These are phyloP conservation scores for Aegilops sharonensis DNA, from an alignment of 176 grass and related monocot species.

Conservation along the genomic window DNA sequence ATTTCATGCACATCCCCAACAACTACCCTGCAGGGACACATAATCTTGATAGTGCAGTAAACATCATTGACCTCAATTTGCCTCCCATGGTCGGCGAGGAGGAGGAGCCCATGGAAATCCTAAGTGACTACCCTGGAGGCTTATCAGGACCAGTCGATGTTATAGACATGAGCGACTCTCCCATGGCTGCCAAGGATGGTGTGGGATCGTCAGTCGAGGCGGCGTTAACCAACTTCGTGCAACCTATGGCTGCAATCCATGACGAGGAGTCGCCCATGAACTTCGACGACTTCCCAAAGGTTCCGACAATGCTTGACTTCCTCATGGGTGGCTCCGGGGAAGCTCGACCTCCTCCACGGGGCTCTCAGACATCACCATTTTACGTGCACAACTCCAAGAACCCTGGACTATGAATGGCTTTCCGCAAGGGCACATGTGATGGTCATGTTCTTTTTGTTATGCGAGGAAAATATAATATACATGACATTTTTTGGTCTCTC, in stretches of 20 bases:
- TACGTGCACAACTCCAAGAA: neutral
- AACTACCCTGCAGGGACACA: neutral
- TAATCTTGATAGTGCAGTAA: neutral
- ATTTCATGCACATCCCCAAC: neutral
- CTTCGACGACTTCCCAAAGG: neutral
- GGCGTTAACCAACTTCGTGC: neutral
- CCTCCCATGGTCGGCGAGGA: neutral
- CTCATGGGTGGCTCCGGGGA: neutral
- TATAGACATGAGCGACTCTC: neutral
- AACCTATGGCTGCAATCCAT: neutral
- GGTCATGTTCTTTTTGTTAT: no score
- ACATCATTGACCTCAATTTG: neutral
- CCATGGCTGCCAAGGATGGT: neutral
- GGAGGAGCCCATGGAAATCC: neutral
- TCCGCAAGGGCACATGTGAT: no score
- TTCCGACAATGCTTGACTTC: neutral
- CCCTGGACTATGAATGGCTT: neutral
- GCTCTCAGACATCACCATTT: neutral
- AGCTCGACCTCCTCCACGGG: neutral
- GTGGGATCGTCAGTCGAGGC: neutral
- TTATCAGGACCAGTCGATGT: no score
- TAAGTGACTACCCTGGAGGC: neutral
- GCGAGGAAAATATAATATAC: no score
- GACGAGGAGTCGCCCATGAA: neutral
- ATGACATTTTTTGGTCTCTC: no score